Percentiles rank a stretch among this genome's conserved stretches.
phyloP scores from a whole-genome alignment of 306 rosid species.

The Lithocarpus polystachyus region DNA sequence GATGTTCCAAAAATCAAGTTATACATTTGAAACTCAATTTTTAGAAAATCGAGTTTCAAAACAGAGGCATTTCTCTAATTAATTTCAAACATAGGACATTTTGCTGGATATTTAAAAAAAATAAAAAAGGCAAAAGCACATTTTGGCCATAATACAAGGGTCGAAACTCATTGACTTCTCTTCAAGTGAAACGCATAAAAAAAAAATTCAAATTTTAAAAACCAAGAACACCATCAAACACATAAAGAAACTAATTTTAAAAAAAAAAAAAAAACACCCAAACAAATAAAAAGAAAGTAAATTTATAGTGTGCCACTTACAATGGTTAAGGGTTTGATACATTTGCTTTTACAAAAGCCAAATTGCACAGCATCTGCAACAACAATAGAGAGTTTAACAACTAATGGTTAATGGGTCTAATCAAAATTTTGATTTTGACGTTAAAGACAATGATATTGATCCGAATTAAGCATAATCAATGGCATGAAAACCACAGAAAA shows the following conservation, averaged over 20 bases:
- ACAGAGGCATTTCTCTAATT: no score
- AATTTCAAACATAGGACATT: no score
- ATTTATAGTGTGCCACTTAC: constrained; percentile 22
- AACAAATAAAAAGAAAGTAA: background rate
- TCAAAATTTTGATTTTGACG: no score
- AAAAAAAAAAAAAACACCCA: no score
- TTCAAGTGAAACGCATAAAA: constrained; percentile 8
- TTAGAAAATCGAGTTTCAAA: no score
- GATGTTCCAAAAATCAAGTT: no score
- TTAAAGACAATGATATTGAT: background rate
- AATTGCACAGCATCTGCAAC: constrained; percentile 44
- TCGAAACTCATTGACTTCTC: constrained; percentile 20
- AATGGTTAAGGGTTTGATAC: constrained; percentile 33
- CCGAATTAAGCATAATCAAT: background rate
- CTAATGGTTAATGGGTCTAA: background rate
- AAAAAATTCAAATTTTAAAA: background rate
- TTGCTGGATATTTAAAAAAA: no score
- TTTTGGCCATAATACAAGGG: constrained; percentile 28
- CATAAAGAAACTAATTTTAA: background rate
- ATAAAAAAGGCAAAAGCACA: no score
- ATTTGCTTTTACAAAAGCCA: constrained; percentile 25
- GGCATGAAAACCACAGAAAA: constrained; percentile 13
- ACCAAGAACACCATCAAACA: background rate
- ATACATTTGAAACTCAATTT: no score
- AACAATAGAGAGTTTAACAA: background rate